Conservation (phyloP, 2,329 filamentous ascomycete genomes). For the Aplosporella prunicola region DNA sequence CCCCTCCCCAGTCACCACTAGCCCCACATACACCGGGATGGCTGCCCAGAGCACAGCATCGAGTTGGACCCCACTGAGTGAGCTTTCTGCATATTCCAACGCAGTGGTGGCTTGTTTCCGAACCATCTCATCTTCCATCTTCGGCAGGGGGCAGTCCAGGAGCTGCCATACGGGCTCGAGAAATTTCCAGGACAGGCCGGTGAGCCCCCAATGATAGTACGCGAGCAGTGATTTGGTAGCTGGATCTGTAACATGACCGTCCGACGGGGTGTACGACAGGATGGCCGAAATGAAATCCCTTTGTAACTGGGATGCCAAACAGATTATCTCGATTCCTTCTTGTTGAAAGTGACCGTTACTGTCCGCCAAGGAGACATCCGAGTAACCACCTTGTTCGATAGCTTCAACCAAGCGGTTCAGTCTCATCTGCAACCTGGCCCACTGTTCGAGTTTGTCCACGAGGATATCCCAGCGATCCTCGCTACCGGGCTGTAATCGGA, state of each 20-base stretch:
- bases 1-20: slow-evolving; percentile 9
- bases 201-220: slow-evolving; percentile 10
- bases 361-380: too few species aligned
- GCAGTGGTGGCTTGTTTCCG: slow-evolving; percentile 8
- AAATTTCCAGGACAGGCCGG: slow-evolving; percentile 6
- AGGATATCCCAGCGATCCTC: slow-evolving; percentile 1
- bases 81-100: slow-evolving; percentile 5
- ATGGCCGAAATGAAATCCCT: slow-evolving; percentile 8
- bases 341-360: too few species aligned
- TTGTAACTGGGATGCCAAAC: slow-evolving; percentile 5
- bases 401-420: too few species aligned
- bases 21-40: slow-evolving; percentile 6
- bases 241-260: neutral
- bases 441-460: slow-evolving; percentile 6
- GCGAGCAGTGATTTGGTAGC: slow-evolving; percentile 1
- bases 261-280: slow-evolving; percentile 1
- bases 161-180: slow-evolving; percentile 7
- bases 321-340: slow-evolving; percentile 10
- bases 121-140: slow-evolving; percentile 8
- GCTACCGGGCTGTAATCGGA: neutral
- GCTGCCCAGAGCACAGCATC: slow-evolving; percentile 6
- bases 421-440: slow-evolving; percentile 7
- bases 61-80: slow-evolving; percentile 6
- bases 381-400: too few species aligned
- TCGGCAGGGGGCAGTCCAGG: slow-evolving; percentile 7